Conservation (phyloP, 345 rosid genomes). For the Orychophragmus violaceus region DNA sequence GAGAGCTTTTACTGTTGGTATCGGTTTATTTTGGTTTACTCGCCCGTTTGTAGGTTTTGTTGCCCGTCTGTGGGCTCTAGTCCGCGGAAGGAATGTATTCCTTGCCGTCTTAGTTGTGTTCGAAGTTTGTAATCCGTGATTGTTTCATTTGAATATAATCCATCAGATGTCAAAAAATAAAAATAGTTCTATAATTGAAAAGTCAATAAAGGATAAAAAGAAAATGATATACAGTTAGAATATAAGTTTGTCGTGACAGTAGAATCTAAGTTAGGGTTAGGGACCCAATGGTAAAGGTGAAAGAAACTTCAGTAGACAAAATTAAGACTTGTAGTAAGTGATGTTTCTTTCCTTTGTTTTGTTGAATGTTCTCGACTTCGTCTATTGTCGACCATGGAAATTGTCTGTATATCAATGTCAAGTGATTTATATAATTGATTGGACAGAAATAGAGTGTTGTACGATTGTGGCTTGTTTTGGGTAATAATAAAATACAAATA, state of each 20-base stretch:
- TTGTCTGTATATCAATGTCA: not conserved
- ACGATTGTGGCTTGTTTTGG: not conserved
- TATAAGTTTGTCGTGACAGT: no score
- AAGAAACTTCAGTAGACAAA: conserved; percentile 12
- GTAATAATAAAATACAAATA: not conserved
- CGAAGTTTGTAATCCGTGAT: no score
- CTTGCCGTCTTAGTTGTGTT: no score
- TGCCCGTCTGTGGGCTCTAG: no score
- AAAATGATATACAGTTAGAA: no score
- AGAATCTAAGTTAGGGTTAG: not conserved
- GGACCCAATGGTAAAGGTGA: conserved; percentile 15
- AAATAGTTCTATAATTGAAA: not conserved
- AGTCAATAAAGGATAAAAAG: not conserved
- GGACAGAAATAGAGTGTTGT: not conserved
- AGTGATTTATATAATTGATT: not conserved
- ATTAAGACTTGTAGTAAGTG: conserved; percentile 7
- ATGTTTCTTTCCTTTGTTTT: conserved; percentile 12
- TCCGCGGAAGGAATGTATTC: no score
- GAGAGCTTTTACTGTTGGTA: no score
- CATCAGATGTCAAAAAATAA: no score
- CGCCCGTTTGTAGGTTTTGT: no score
- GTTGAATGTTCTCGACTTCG: conserved; percentile 7
- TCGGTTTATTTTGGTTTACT: no score
- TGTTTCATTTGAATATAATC: no score
- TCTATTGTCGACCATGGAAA: conserved; percentile 22